A percentile compares a stretch with the other conserved stretches of the same genome.
These are phyloP conservation scores for Neonectria sp. DNA, from an alignment of 2,329 filamentous ascomycete species.

Conservation along the genomic window DNA sequence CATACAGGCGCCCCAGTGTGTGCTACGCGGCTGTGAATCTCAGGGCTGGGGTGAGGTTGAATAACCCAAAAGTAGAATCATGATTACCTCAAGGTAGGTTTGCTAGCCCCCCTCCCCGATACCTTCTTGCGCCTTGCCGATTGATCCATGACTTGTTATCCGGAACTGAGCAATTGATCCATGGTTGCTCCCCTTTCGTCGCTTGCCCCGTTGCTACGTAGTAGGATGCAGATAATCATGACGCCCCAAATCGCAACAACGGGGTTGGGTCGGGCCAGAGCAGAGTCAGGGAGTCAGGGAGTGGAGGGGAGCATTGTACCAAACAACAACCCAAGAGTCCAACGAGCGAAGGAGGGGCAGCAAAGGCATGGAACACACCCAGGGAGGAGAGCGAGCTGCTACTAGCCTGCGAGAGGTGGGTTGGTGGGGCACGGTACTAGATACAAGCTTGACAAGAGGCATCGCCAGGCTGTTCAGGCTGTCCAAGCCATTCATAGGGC, in stretches of 20 bases:
- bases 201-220: neutral
- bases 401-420: slow-evolving; percentile 27
- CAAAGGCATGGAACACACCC: neutral
- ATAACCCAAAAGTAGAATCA: neutral
- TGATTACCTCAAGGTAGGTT: too few species aligned
- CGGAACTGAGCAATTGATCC: slow-evolving; percentile 3
- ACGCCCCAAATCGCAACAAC: slow-evolving; percentile 11
- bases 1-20: neutral
- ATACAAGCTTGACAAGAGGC: slow-evolving; percentile 18
- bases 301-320: slow-evolving; percentile 26
- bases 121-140: neutral
- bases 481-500: neutral
- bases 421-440: slow-evolving; percentile 44
- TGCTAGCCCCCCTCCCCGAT: too few species aligned
- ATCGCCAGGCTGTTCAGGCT: slow-evolving; percentile 9
- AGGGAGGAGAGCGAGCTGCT: slow-evolving; percentile 29
- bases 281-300: neutral
- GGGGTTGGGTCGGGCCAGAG: slow-evolving; percentile 3
- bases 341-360: slow-evolving; percentile 37
- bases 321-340: slow-evolving; percentile 13
- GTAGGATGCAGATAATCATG: slow-evolving; percentile 4
- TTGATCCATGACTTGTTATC: neutral
- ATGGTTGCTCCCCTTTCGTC: neutral
- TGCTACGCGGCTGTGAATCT: neutral
- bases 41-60: neutral